Evolutionary conservation across 2,329 filamentous ascomycete species (phyloP), one percentile per base, ranked within the genome.

Genomic region (Geosmithia putterillii): DNA sequence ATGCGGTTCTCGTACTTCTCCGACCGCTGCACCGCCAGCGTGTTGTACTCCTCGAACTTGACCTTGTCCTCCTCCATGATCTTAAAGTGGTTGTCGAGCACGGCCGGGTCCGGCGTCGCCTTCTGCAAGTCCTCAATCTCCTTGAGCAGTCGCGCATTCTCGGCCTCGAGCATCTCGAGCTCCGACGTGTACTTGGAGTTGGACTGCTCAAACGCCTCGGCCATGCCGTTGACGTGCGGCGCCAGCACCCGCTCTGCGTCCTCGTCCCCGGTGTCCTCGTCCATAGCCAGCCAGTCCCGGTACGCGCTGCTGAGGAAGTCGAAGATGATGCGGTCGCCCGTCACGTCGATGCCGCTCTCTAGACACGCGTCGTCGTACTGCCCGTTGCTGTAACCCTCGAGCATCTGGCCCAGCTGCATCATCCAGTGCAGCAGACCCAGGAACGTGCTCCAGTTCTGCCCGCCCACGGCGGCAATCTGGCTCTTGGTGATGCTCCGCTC

Each of bases 401-500:
- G 77, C 82, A 96, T 94, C 52, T 90, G 82, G 4, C 87, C 86
- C 42, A 98, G 70, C 62, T 96, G 89, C 90, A 98, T 95, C 80
- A 98, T 90, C 92, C 92, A 98, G 65, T 98, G 89, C 42, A 98
- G 71, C 59, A 98, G 69, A 0, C 89, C 92, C 12, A 98, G 69
- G 55, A 98, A 96, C 0, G 87, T 92, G 48, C 84, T 84, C 92
- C 92, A 98, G 58, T 96, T 96, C 62, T 95, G 88, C 3, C 89
- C 90, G 50, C 92, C 92, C 0, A 96, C 92, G 2, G 94, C 92
- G 0, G 87, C 80, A 45, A 98, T 87, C 57, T 95, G 88, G 42
- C 87, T 95, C 63, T 96, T 98, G 44, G 88, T 95, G 54, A 98
- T 96, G 55, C 82, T 89, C 62, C 88, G 86, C 55, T 95, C 88